Evolutionary conservation across 208 protist genomes (phyloP).

Genomic region (Trypanosoma vivax): DNA sequence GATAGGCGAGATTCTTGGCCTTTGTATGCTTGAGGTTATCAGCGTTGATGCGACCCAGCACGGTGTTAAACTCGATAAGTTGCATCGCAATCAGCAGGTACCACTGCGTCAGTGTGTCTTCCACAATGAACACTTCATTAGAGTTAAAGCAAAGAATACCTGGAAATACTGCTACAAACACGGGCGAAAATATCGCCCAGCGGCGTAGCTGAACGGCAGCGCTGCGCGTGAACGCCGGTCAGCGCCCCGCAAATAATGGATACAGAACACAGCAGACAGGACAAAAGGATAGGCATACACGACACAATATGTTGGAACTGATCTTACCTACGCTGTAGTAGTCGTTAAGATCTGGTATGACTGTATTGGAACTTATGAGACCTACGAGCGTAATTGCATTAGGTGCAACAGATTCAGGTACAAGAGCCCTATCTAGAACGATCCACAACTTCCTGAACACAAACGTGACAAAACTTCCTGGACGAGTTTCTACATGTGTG

Average conservation of each 20-base stretch:
- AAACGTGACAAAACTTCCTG: conserved; percentile 71
- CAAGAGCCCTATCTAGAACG: conserved; percentile 36
- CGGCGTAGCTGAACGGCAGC: conserved; percentile 62
- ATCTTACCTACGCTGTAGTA: conserved; percentile 32
- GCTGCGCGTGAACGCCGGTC: conserved; percentile 79
- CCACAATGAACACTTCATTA: conserved; percentile 70
- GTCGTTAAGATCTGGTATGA: conserved; percentile 71
- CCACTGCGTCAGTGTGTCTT: conserved; percentile 60
- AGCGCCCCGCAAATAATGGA: conserved; percentile 63
- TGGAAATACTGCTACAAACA: conserved; percentile 64
- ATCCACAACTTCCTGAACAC: conserved; percentile 59
- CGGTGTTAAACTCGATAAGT: conserved; percentile 79
- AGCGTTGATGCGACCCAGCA: conserved; percentile 79
- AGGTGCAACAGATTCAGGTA: conserved; percentile 83
- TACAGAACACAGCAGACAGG: conserved; percentile 51
- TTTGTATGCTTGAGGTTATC: conserved; percentile 65
- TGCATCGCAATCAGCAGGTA: conserved; percentile 69
- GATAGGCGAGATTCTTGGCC: conserved; percentile 73
- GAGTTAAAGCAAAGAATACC: conserved; percentile 78
- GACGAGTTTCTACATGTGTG: conserved; percentile 65
- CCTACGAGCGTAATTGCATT: conserved; percentile 87
- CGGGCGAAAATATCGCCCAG: conserved; percentile 87
- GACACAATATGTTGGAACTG: conserved; percentile 23
- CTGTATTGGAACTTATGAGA: conserved; percentile 73
- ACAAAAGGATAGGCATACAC: conserved; percentile 59